phyloP scores from a whole-genome alignment of 352 stramenopile genomes.

The Albugo candida region DNA sequence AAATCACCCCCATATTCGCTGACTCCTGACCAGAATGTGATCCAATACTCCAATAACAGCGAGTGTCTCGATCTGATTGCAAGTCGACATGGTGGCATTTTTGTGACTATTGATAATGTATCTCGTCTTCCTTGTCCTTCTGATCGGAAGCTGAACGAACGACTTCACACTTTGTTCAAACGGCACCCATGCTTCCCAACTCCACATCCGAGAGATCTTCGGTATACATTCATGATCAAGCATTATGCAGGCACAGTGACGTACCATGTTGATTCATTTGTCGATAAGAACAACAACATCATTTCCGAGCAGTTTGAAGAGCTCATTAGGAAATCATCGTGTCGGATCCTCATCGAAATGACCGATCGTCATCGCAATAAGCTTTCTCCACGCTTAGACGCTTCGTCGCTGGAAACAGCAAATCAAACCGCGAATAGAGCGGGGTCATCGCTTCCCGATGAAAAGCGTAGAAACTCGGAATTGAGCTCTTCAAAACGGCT shows the following conservation, averaged over 20 bases:
- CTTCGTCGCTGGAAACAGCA: conserved; percentile 11
- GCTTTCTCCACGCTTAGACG: background rate
- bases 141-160: conserved; percentile 10
- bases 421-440: conserved; percentile 18
- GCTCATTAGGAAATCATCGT: conserved; percentile 6
- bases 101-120: conserved; percentile 71
- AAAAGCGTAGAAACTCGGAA: conserved; percentile 14
- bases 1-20: background rate
- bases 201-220: conserved; percentile 67
- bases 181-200: conserved; percentile 32
- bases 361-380: conserved; percentile 22
- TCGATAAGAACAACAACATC: conserved; percentile 19
- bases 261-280: conserved; percentile 18
- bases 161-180: conserved; percentile 14
- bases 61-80: conserved; percentile 9
- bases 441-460: conserved; percentile 13
- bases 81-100: conserved; percentile 11
- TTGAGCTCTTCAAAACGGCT: conserved; percentile 1
- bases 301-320: conserved; percentile 12
- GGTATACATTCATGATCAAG: conserved; percentile 13
- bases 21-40: background rate
- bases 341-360: conserved; percentile 1
- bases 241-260: conserved; percentile 16
- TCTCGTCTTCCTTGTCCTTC: conserved; percentile 17
- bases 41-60: conserved; percentile 10